These are phyloP conservation scores for Helminthosporium solani DNA, from an alignment of 2,329 filamentous ascomycete species.

Conservation along the genomic window DNA sequence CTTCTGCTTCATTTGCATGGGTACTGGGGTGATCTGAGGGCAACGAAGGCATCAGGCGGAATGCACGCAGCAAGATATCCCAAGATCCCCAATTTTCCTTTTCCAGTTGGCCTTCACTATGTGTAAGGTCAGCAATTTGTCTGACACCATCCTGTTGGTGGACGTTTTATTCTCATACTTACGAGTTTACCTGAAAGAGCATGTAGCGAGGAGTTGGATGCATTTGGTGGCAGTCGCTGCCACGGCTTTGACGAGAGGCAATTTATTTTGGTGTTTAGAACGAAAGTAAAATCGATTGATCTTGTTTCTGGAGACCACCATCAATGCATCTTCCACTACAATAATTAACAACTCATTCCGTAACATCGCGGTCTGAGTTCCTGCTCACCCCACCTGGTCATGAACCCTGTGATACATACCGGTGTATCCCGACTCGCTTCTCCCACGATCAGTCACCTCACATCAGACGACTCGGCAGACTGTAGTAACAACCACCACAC, in stretches of 20 bases:
- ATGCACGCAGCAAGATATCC: conserved; percentile 13
- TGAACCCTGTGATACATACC: too few species aligned
- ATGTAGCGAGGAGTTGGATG: conserved; percentile 11
- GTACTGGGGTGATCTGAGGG: conserved; percentile 1
- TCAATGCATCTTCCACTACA: too few species aligned
- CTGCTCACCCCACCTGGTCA: too few species aligned
- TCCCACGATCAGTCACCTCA: too few species aligned
- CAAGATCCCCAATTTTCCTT: conserved; percentile 1
- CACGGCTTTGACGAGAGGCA: conserved; percentile 6
- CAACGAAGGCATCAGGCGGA: conserved; percentile 8
- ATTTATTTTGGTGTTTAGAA: conserved; percentile 9
- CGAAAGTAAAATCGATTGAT: conserved; percentile 6
- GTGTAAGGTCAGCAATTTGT: conserved; percentile 4
- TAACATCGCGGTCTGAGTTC: too few species aligned
- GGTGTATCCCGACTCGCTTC: too few species aligned
- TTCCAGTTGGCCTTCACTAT: conserved; percentile 1
- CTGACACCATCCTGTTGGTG: conserved; percentile 1
- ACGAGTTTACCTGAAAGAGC: not conserved
- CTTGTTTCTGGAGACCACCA: not conserved
- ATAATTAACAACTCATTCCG: too few species aligned
- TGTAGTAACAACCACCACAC: too few species aligned
- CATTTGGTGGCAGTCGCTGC: conserved; percentile 2
- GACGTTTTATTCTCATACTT: not conserved
- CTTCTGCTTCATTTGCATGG: conserved; percentile 14
- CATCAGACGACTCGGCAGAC: too few species aligned